Conservation (phyloP, 2,329 filamentous ascomycete genomes). For the Fusarium drepaniforme region DNA sequence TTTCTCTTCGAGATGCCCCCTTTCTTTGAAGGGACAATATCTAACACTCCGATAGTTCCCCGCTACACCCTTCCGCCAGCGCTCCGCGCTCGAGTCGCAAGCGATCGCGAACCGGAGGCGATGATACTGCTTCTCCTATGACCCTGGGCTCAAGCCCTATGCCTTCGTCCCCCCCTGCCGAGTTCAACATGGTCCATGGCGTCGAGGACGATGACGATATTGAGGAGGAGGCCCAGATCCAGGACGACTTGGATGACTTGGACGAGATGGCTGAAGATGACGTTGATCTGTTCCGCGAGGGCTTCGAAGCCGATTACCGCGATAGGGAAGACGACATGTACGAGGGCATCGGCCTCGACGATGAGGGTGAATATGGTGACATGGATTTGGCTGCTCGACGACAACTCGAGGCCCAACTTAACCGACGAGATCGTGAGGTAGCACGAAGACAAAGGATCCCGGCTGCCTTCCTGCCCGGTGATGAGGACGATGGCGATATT, state of each 20-base stretch:
- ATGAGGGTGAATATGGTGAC: conserved; percentile 80
- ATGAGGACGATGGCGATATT: conserved; percentile 86
- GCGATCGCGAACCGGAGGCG: conserved; percentile 64
- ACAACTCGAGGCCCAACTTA: conserved; percentile 78
- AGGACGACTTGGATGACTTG: conserved; percentile 81
- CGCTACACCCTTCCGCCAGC: conserved; percentile 80
- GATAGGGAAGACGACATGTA: conserved; percentile 77
- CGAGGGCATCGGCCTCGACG: conserved; percentile 79
- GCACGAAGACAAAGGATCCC: conserved; percentile 76
- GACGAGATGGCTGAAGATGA: conserved; percentile 87
- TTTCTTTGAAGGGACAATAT: background rate
- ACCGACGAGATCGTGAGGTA: conserved; percentile 79
- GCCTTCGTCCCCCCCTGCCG: conserved; percentile 73
- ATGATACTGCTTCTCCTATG: conserved; percentile 64
- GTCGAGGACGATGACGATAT: conserved; percentile 79
- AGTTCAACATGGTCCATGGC: conserved; percentile 73
- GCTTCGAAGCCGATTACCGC: conserved; percentile 79
- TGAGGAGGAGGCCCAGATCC: conserved; percentile 77
- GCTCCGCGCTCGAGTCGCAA: conserved; percentile 65
- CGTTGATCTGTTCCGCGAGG: conserved; percentile 81
- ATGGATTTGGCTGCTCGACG: conserved; percentile 76
- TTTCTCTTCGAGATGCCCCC: background rate
- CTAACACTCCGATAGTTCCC: conserved; percentile 71
- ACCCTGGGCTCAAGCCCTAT: conserved; percentile 70
- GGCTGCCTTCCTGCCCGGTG: conserved; percentile 80